Evolutionary conservation across 2,329 filamentous ascomycete species (phyloP), one percentile per base, ranked within the genome.

Genomic region (Hypomyces perniciosus): DNA sequence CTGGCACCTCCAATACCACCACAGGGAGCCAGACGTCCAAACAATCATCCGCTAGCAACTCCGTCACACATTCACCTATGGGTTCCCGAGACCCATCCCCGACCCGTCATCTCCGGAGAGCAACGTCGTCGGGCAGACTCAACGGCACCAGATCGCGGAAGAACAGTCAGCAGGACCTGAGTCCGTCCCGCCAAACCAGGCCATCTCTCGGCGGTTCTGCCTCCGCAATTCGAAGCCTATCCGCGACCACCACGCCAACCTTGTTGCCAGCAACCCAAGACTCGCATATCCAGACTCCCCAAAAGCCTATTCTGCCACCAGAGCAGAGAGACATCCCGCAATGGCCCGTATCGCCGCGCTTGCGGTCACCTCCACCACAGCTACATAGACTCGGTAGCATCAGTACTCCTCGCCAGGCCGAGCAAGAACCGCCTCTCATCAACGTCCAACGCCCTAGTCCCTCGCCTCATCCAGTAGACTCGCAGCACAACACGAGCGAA

Each of bases 291-390:
- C 84, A 83, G 68, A 73, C 80, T 48, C 76, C 83, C 41, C 78
- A 85, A 61, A 90, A 90, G 66, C 71, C 78, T 5, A 65, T 72
- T 27, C 63, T 72, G 55, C 63, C 67, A 45, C 65, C 73, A 46
- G 77, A 85, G 47, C 62, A 75, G 38, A 77, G 66, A 61, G 78
- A 83, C 51, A 77, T 77, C 48, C 82, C 82, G 55, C 80, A 85
- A 68, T 92, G 88, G 87, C 86, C 88, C 28, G 71, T 86, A 54
- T 91, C 88, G 43, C 88, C 88, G 42, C 80, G 88, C 55, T 67
- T 93, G 56, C 86, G 85, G 65, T 90, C 88, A 6, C 88, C 88
- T 49, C 86, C 88, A 20, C 86, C 87, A 9, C 64, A 72, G 48
- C 62, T 73, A 50, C 74, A 70, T 62, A 76, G 71, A 54, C 72